Percentiles rank a stretch among this genome's conserved stretches.
Conservation (phyloP, 2,329 filamentous ascomycete species). For the Coniochaeta sp. region DNA sequence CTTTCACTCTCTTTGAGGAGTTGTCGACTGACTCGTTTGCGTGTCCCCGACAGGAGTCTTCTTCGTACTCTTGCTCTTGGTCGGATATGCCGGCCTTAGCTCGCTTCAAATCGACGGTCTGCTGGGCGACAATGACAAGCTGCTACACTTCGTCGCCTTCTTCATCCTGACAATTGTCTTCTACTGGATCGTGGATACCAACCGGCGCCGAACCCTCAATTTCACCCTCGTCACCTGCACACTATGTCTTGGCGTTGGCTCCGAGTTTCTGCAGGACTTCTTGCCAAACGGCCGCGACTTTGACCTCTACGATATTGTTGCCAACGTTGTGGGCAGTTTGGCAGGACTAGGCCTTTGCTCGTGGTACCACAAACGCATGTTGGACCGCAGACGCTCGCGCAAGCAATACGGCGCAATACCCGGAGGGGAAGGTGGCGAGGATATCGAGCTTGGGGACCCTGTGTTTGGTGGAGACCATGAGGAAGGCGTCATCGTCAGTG, state of each 20-base stretch:
- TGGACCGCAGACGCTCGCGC: conserved; percentile 80
- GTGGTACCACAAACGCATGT: conserved; percentile 94
- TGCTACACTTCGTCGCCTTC: conserved; percentile 81
- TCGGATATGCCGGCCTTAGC: conserved; percentile 75
- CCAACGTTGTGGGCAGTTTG: conserved; percentile 76
- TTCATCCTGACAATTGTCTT: conserved; percentile 81
- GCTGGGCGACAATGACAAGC: conserved; percentile 91
- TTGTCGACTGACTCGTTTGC: background rate
- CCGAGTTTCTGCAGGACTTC: conserved; percentile 67
- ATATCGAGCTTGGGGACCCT: conserved; percentile 71
- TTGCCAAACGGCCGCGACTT: conserved; percentile 65
- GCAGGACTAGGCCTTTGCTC: conserved; percentile 66
- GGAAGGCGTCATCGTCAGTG: conserved; percentile 47
- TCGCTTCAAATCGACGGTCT: conserved; percentile 44
- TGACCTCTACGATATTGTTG: conserved; percentile 79
- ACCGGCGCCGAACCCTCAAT: conserved; percentile 76
- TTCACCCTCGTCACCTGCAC: conserved; percentile 78
- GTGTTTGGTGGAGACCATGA: conserved; percentile 43
- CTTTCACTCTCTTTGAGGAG: background rate
- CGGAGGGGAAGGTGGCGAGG: conserved; percentile 47
- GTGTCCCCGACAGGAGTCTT: conserved; percentile 51
- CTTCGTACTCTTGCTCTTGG: conserved; percentile 61
- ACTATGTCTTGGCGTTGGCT: conserved; percentile 60
- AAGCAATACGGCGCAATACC: conserved; percentile 46
- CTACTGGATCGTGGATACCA: conserved; percentile 96